Percentiles rank a stretch among this genome's conserved stretches.
Evolutionary conservation across 2,329 filamentous ascomycete species (phyloP).

Genomic region (Nigrospora osmanthi): DNA sequence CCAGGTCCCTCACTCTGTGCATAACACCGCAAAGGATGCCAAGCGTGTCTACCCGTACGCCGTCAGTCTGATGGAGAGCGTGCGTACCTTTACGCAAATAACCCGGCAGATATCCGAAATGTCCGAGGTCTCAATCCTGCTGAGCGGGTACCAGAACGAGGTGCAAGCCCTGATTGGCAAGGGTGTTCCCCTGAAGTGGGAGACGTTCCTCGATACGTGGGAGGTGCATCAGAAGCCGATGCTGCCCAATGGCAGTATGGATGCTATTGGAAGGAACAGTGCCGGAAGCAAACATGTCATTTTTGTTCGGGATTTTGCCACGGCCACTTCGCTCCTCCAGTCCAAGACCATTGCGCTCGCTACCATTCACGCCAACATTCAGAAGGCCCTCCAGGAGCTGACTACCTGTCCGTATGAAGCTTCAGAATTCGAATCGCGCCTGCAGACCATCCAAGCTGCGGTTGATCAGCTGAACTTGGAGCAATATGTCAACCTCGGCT

Average conservation of each 20-base stretch:
- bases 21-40: conserved; percentile 96
- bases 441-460: conserved; percentile 81
- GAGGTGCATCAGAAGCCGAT: conserved; percentile 71
- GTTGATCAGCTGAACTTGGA: conserved; percentile 96
- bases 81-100: conserved; percentile 87
- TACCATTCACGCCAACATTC: conserved; percentile 70
- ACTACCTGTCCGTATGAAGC: conserved; percentile 77
- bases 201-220: conserved; percentile 95
- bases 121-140: conserved; percentile 77
- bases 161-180: conserved; percentile 77
- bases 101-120: conserved; percentile 77
- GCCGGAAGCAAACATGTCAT: conserved; percentile 90
- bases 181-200: conserved; percentile 88
- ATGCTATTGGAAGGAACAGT: conserved; percentile 45
- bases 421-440: conserved; percentile 67
- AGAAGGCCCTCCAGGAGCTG: conserved; percentile 77
- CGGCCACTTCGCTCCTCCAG: conserved; percentile 80
- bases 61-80: conserved; percentile 96
- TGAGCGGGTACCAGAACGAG: conserved; percentile 88
- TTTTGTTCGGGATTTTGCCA: conserved; percentile 90
- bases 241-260: conserved; percentile 50
- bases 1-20: conserved; percentile 87
- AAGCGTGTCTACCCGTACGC: conserved; percentile 97
- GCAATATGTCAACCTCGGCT: conserved; percentile 86
- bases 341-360: conserved; percentile 74